Evolutionary conservation across 352 stramenopile species (phyloP).

Genomic region (Pythium dissotocum): DNA sequence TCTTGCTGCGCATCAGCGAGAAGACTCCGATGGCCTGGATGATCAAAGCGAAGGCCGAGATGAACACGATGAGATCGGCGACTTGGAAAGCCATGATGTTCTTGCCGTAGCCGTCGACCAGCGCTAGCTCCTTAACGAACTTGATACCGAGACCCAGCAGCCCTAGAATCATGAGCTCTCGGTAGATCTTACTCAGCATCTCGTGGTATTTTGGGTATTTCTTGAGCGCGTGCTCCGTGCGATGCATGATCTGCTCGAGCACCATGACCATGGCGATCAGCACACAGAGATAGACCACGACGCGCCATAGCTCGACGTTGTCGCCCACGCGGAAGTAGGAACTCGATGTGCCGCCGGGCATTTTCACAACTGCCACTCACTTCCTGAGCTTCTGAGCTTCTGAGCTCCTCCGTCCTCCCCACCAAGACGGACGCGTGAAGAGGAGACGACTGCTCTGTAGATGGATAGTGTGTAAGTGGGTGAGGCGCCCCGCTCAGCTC

Average conservation of each 20-base stretch:
- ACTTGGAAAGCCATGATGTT: conserved; percentile 37
- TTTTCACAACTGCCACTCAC: not conserved
- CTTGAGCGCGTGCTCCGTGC: conserved; percentile 46
- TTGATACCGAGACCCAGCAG: conserved; percentile 40
- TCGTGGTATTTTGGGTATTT: conserved; percentile 63
- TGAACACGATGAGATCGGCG: conserved; percentile 39
- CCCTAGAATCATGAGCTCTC: conserved; percentile 31
- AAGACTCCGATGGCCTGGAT: conserved; percentile 34
- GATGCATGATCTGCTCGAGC: conserved; percentile 53
- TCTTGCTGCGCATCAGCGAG: conserved; percentile 28
- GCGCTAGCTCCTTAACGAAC: conserved; percentile 28
- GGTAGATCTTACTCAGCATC: conserved; percentile 59
- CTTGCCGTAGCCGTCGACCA: conserved; percentile 16
- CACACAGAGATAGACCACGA: conserved; percentile 46
- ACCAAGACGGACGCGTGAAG: too few relatives aligned
- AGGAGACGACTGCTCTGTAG: too few relatives aligned
- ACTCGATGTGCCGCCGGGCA: conserved; percentile 12
- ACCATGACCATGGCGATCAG: conserved; percentile 50
- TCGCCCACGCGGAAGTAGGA: conserved; percentile 59
- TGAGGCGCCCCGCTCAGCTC: too few relatives aligned
- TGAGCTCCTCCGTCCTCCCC: too few relatives aligned
- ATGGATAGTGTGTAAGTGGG: too few relatives aligned
- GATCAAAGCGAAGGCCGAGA: conserved; percentile 34
- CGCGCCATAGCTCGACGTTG: conserved; percentile 55
- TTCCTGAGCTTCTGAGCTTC: too few relatives aligned